Base-by-base conservation (phyloP, 1,284 basidiomycete species). In the Tausonia pullulans region DNA sequence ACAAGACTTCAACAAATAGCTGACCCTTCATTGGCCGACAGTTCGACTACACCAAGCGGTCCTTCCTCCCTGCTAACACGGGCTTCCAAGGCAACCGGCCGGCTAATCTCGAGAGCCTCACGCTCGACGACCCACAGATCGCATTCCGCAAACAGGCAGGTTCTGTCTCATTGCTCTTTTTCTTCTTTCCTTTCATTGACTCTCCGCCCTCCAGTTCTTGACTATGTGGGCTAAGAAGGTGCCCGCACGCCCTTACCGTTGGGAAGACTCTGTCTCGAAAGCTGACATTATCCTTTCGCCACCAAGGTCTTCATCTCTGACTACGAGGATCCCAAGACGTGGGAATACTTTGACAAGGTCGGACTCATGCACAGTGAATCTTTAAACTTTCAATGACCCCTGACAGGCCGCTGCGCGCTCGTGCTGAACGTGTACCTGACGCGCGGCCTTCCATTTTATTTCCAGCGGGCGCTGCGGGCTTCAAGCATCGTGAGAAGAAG, bases 321-420 rank as follows among this genome's bases (percentile, higher is more conserved):
- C 49, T 64, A 60, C 46, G 44, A 54, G 41, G 52, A n/a, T 0
- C n/a, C 43, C 2, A 8, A 14, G 44, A 62, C 59, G n/a, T 67
- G 60, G 61, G 40, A 54, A 11, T 67, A 62, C 55, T 44, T 67
- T 10, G 67, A 67, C 63, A 54, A 49, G 9, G 62, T 65, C 44
- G 62, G 67, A n/a, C 57, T 57, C 44, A 67, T 67, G 67, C 67
- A 67, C 55, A 67, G 60, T 54, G 8, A 40, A 50, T 54, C 40
- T 3, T 60, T 60, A 4, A 45, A 39, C 8, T 50, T 48, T n/a
- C 45, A 49, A 41, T 16, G 4, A 14, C 3, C 39, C 1, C 8
- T 13, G 46, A 5, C 40, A 6, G n/a, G 11, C 11, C 8, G 41
- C 5, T 45, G 2, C 27, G 27, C 27, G 27, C 27, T 27, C 27